phyloP scores from a whole-genome alignment of 305 asterid genomes.

The Lippia alba region DNA sequence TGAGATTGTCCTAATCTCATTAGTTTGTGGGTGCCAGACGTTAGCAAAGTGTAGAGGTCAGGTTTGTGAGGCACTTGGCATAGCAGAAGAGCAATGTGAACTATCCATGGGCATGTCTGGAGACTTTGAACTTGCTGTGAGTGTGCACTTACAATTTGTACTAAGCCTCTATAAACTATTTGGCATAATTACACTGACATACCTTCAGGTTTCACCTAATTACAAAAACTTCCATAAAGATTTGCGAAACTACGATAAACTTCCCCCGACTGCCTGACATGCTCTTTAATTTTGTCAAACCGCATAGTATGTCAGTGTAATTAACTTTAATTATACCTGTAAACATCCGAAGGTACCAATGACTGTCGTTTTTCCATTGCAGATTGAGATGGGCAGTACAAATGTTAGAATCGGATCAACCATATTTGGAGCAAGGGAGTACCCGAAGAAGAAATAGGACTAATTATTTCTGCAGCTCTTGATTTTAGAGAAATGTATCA shows the following conservation, averaged over 20 bases:
- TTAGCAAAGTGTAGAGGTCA: slow-evolving; percentile 79
- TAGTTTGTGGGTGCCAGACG: slow-evolving; percentile 55
- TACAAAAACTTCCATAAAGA: too few relatives aligned
- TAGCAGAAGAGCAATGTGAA: slow-evolving; percentile 73
- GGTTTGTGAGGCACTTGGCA: slow-evolving; percentile 79
- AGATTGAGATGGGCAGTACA: slow-evolving; percentile 95
- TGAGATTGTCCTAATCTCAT: slow-evolving; percentile 31
- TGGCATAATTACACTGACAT: too few relatives aligned
- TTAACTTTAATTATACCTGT: too few relatives aligned
- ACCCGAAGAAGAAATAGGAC: slow-evolving; percentile 54
- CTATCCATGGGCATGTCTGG: slow-evolving; percentile 99
- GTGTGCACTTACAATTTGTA: slow-evolving; percentile 38
- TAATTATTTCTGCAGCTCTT: slow-evolving; percentile 17
- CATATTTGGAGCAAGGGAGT: slow-evolving; percentile 88
- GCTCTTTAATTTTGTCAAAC: too few relatives aligned
- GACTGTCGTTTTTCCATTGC: slow-evolving; percentile 35
- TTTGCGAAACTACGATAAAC: too few relatives aligned
- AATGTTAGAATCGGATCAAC: slow-evolving; percentile 92
- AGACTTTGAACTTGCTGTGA: slow-evolving; percentile 93
- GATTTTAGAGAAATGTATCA: neutral
- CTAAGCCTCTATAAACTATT: too few relatives aligned
- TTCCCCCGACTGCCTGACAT: too few relatives aligned
- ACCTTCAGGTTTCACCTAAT: too few relatives aligned
- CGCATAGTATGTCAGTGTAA: too few relatives aligned
- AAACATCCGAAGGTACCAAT: slow-evolving; percentile 19